Evolutionary conservation across 257 asterid species (phyloP).

Genomic region (Fraxinus americana): DNA sequence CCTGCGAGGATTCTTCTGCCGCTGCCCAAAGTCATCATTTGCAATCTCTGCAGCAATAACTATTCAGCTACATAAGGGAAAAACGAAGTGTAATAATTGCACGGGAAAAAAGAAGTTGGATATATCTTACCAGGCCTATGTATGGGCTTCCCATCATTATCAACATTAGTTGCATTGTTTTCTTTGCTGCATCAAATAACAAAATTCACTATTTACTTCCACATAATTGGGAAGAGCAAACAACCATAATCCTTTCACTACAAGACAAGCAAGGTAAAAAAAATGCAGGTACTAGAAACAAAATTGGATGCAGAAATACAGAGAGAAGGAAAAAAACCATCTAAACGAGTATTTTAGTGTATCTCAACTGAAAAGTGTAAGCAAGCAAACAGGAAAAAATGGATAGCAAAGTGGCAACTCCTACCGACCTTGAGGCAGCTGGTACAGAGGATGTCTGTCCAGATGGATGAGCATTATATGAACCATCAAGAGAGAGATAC

Average conservation of each 20-base stretch:
- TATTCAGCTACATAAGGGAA: constrained; percentile 2
- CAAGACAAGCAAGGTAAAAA: neutral
- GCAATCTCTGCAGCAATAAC: constrained; percentile 48
- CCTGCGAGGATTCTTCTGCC: constrained; percentile 96
- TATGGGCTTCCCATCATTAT: constrained; percentile 62
- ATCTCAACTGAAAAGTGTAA: neutral
- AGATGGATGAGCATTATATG: constrained; percentile 67
- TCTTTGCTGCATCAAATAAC: constrained; percentile 66
- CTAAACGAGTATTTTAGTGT: neutral
- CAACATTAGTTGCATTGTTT: constrained; percentile 45
- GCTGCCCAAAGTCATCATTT: constrained; percentile 72
- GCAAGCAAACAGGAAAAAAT: neutral
- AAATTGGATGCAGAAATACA: constrained; percentile 4
- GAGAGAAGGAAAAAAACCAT: neutral
- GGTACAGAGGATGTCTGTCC: constrained; percentile 60
- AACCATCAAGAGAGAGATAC: constrained; percentile 75
- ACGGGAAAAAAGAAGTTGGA: neutral
- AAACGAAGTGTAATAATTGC: constrained; percentile 4
- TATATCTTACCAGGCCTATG: constrained; percentile 70
- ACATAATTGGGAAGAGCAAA: neutral
- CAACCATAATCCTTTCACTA: neutral
- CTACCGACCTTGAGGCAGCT: constrained; percentile 61
- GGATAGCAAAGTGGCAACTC: neutral
- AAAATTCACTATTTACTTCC: constrained; percentile 43
- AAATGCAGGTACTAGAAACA: neutral